Evolutionary conservation across 768 basidiomycete species (phyloP).

Genomic region (Hebeloma cylindrosporum): DNA sequence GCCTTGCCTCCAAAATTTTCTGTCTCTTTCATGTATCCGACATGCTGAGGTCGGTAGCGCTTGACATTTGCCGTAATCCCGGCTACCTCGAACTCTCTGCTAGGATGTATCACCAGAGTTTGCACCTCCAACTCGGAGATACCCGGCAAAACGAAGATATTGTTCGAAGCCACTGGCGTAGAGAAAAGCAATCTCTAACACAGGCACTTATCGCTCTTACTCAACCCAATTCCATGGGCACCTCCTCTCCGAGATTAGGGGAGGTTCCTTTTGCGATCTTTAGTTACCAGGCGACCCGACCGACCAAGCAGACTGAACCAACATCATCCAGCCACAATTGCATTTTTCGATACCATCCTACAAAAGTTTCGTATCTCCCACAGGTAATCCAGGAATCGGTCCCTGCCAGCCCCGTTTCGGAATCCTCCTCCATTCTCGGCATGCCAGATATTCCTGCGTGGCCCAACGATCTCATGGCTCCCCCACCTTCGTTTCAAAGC

Average conservation of each 20-base stretch:
- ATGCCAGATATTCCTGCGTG: no score
- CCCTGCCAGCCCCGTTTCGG: no score
- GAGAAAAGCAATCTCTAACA: no score
- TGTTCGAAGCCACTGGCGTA: no score
- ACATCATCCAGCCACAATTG: constrained; percentile 7
- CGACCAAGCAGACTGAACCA: background rate
- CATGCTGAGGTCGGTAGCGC: constrained; percentile 3
- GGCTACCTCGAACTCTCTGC: constrained; percentile 7
- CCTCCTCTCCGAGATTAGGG: no score
- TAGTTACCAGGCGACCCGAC: constrained; percentile 5
- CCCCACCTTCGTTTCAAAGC: background rate
- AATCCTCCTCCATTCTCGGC: no score
- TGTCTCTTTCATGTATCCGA: constrained; percentile 11
- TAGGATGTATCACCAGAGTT: constrained; percentile 2
- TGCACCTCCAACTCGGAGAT: background rate
- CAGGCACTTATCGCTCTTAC: background rate
- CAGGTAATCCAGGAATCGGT: background rate
- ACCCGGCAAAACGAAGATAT: no score
- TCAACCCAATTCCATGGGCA: no score
- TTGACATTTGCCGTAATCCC: constrained; percentile 5
- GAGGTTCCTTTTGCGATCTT: constrained; percentile 1
- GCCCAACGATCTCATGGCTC: constrained; percentile 8
- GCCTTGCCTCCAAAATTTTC: constrained; percentile 5
- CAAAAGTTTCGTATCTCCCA: background rate
- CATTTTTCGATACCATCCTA: constrained; percentile 7